Evolutionary conservation across 225 moss, liverwort and hornwort genomes (phyloP).

Genomic region (Physcomitrellopsis africana): DNA sequence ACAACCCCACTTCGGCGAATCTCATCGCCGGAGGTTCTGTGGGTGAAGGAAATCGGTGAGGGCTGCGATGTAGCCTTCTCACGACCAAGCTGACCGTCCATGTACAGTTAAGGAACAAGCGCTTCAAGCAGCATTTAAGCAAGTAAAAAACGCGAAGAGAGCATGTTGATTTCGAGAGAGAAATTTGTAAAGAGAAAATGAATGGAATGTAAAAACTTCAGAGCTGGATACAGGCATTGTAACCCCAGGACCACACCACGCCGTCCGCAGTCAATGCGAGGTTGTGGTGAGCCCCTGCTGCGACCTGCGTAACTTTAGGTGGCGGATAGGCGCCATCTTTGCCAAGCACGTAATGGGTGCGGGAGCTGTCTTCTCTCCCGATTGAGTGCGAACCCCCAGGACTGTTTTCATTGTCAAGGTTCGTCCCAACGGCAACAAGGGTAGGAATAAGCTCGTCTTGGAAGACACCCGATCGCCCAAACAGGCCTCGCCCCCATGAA

Average conservation of each 20-base stretch:
- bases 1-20: slow-evolving; percentile 33
- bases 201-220: background rate
- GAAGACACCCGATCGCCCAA: slow-evolving; percentile 29
- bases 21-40: slow-evolving; percentile 33
- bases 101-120: slow-evolving; percentile 50
- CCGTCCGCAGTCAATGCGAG: slow-evolving; percentile 43
- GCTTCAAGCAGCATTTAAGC: background rate
- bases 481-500: slow-evolving; percentile 38
- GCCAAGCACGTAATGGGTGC: background rate
- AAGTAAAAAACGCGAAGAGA: slow-evolving; percentile 17
- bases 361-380: slow-evolving; percentile 16
- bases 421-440: background rate
- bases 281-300: slow-evolving; percentile 52
- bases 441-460: slow-evolving; percentile 36
- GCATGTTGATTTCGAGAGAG: background rate
- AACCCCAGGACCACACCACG: slow-evolving; percentile 57
- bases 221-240: slow-evolving; percentile 46
- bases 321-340: background rate
- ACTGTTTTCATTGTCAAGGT: background rate
- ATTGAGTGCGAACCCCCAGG: slow-evolving; percentile 33
- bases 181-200: background rate
- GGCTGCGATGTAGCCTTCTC: slow-evolving; percentile 46
- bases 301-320: slow-evolving; percentile 35
- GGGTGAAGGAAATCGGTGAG: slow-evolving; percentile 32
- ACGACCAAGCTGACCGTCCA: slow-evolving; percentile 66